phyloP scores from a whole-genome alignment of 2,329 filamentous ascomycete species.

The Penicillium psychrosexuale region DNA sequence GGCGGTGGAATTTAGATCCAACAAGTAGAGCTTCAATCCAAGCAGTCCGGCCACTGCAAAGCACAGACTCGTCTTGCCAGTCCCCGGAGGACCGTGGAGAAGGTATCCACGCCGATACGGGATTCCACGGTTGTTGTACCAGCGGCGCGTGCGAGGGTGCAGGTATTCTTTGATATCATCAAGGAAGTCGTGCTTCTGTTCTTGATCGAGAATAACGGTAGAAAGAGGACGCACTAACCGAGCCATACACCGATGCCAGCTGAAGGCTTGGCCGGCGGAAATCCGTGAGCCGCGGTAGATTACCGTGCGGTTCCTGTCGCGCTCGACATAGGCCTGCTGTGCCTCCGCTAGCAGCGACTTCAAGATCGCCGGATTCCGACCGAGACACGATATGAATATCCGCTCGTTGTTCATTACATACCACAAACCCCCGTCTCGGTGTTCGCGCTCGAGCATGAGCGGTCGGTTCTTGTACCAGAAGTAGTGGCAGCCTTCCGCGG shows the following conservation, averaged over 20 bases:
- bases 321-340: constrained; percentile 35
- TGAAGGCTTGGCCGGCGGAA: constrained; percentile 15
- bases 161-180: constrained; percentile 57
- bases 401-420: constrained; percentile 29
- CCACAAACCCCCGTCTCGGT: constrained; percentile 18
- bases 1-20: constrained; percentile 61
- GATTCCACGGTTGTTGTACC: constrained; percentile 79
- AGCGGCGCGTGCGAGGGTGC: constrained; percentile 55
- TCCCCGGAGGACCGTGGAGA: constrained; percentile 75
- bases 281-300: constrained; percentile 38
- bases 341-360: constrained; percentile 37
- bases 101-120: constrained; percentile 83
- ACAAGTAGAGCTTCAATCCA: constrained; percentile 68
- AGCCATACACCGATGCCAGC: constrained; percentile 40
- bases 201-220: constrained; percentile 53
- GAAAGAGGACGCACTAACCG: constrained; percentile 52
- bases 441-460: constrained; percentile 40
- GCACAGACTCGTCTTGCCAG: constrained; percentile 71
- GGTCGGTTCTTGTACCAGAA: constrained; percentile 64
- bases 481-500: constrained; percentile 63
- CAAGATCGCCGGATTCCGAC: constrained; percentile 34
- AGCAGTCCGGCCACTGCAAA: constrained; percentile 69
- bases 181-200: constrained; percentile 51
- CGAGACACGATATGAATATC: constrained; percentile 36
- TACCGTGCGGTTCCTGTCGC: constrained; percentile 37